Conservation (phyloP, 441 rosid genomes). For the Populus hybrid region DNA sequence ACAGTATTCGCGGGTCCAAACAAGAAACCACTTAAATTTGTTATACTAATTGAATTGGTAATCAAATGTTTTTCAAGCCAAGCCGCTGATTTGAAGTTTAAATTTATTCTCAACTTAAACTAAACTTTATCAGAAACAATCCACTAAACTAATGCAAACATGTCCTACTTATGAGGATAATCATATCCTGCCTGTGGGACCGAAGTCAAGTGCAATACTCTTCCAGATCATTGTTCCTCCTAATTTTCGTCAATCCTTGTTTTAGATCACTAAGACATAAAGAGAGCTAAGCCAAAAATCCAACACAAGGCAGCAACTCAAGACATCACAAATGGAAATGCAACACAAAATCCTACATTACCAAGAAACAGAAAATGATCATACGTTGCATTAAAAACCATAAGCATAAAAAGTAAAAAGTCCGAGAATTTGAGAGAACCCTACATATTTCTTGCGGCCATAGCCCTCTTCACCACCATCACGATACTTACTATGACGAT, state of each 20-base stretch:
- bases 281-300: neutral
- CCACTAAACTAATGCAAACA: neutral
- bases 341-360: neutral
- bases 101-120: neutral
- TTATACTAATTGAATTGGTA: neutral
- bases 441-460: conserved; percentile 67
- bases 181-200: neutral
- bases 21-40: neutral
- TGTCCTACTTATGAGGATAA: neutral
- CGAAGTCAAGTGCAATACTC: neutral
- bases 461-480: conserved; percentile 48
- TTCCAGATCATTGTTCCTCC: neutral
- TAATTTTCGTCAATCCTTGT: neutral
- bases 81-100: neutral
- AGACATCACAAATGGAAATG: neutral
- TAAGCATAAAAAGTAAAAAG: neutral
- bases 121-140: neutral
- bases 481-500: conserved; percentile 9
- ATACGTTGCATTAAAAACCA: neutral
- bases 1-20: neutral
- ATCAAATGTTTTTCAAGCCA: neutral
- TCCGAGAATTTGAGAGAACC: neutral
- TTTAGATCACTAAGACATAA: neutral
- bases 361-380: neutral
- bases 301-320: neutral